These are phyloP conservation scores for Xylariaceae sp. DNA, from an alignment of 2,329 filamentous ascomycete genomes.

Conservation along the genomic window DNA sequence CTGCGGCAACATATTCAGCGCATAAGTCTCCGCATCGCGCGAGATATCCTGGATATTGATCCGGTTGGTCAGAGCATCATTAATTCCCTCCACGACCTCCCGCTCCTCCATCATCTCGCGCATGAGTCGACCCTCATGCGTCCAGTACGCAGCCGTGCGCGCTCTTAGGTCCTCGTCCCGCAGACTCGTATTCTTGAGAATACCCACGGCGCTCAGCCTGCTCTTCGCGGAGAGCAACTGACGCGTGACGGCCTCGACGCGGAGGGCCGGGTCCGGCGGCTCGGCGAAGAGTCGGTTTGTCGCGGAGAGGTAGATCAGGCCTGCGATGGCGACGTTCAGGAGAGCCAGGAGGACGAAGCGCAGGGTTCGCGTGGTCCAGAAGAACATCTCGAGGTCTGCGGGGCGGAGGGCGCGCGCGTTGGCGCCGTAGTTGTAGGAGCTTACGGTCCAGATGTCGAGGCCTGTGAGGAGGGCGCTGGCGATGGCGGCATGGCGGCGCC, in stretches of 20 bases:
- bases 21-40: slow-evolving; percentile 59
- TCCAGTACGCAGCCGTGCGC: slow-evolving; percentile 70
- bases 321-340: slow-evolving; percentile 60
- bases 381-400: slow-evolving; percentile 62
- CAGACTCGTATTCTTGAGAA: slow-evolving; percentile 74
- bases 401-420: slow-evolving; percentile 60
- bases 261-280: slow-evolving; percentile 56
- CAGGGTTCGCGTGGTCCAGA: slow-evolving; percentile 61
- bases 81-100: slow-evolving; percentile 66
- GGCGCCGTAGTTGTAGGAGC: slow-evolving; percentile 57
- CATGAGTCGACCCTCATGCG: slow-evolving; percentile 67
- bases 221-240: slow-evolving; percentile 55
- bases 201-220: slow-evolving; percentile 66
- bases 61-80: slow-evolving; percentile 58
- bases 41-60: slow-evolving; percentile 59
- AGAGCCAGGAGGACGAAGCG: slow-evolving; percentile 60
- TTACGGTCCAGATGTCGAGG: slow-evolving; percentile 61
- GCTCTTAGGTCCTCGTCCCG: slow-evolving; percentile 66
- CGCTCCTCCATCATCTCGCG: slow-evolving; percentile 71
- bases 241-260: slow-evolving; percentile 56
- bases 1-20: slow-evolving; percentile 39
- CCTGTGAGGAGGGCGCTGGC: slow-evolving; percentile 53
- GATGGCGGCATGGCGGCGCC: slow-evolving; percentile 66
- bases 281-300: slow-evolving; percentile 74
- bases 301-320: slow-evolving; percentile 65